Percentiles rank a stretch among this genome's conserved stretches.
These are phyloP conservation scores for Euryodendron excelsum DNA, from an alignment of 148 eudicot genomes.

Conservation along the genomic window DNA sequence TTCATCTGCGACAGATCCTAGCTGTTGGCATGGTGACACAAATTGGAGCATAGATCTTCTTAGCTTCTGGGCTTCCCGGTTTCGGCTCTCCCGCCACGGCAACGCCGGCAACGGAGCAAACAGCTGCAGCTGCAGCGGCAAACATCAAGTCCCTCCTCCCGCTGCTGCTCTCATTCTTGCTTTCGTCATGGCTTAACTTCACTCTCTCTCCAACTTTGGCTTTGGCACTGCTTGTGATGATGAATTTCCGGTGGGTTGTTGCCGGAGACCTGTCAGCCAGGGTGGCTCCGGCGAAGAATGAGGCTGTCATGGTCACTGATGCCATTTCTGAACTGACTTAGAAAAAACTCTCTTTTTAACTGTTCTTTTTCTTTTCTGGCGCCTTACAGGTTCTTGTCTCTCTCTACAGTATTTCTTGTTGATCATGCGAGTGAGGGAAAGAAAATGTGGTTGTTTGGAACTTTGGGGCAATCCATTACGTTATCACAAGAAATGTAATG, in stretches of 20 bases:
- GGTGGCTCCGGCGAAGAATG: conserved; percentile 17
- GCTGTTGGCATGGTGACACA: conserved; percentile 62
- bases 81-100: conserved; percentile 38
- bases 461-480: no score
- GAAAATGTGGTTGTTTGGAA: no score
- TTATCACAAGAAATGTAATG: no score
- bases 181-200: conserved; percentile 27
- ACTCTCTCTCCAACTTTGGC: conserved; percentile 15
- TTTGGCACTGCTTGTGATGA: conserved; percentile 28
- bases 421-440: no score
- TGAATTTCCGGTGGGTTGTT: conserved; percentile 13
- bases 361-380: neutral
- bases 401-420: no score
- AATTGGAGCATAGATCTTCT: conserved; percentile 39
- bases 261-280: neutral
- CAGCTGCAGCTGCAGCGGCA: conserved; percentile 38
- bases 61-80: conserved; percentile 40
- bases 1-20: conserved; percentile 42
- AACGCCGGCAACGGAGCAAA: conserved; percentile 32
- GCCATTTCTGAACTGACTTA: conserved; percentile 36
- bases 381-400: neutral
- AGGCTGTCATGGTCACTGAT: conserved; percentile 36
- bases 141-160: conserved; percentile 51
- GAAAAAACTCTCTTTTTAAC: neutral
- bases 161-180: no score